Evolutionary conservation across 176 grass and related monocot genomes (phyloP), one percentile per base, ranked within the genome.

Genomic region (Cenchrus purpureus): DNA sequence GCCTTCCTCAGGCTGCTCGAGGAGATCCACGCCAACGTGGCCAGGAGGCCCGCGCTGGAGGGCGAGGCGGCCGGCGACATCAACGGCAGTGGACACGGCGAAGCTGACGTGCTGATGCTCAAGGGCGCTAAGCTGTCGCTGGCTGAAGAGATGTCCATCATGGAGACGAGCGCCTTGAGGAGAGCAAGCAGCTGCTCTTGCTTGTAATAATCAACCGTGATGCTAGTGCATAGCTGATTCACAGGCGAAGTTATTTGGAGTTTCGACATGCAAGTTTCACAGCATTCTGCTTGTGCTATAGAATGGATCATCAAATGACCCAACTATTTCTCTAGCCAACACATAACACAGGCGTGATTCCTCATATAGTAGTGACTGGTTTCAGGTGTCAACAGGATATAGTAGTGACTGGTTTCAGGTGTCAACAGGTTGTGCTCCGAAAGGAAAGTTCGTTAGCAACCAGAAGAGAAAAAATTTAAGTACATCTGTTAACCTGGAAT

Each of bases 141-240:
- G 0, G 59, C 86, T 0, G 78, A 88, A 6, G 95, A 97, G 84
- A 73, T 83, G 11, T 90, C 87, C 29, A 91, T 98, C 65, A 95
- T 82, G 90, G 95, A 98, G 22, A 95, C 92, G 8, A 98, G 92
- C 71, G 91, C 92, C 34, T 76, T 91, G 71, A 91, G 62, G 40
- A 91, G 68, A 80, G 71, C 70, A 42, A 91, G 84, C 61, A 78
- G 70, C n/a, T 97, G 95, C 60, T 84, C 88, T 7, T 93, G 95
- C 80, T 93, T 76, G 10, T 91, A 50, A 91, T 68, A 43, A 51
- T 28, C 4, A 62, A 85, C 32, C 44, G 42, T 31, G 31, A 32
- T 32, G 31, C 31, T 32, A 0, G 10, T 55, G 6, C 59, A 53
- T 14, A 19, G 45, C 37, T 40, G 37, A 40, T 46, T 46, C 45